Evolutionary conservation across 345 rosid species (phyloP), one percentile per base, ranked within the genome.

Genomic region (Camelina neglecta): DNA sequence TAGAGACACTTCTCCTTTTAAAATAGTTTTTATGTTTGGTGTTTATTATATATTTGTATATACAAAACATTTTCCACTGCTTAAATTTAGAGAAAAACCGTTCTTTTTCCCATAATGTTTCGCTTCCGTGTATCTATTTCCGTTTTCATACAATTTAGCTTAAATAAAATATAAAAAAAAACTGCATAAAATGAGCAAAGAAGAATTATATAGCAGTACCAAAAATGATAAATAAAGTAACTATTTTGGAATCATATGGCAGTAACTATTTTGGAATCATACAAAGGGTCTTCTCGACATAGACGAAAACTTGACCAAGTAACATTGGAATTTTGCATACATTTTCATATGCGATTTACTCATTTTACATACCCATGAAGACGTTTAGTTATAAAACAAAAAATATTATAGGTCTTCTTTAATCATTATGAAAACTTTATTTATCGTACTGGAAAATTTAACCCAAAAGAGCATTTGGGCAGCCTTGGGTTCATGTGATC

Each of bases 401-500:
- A 10, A 11, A 41, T 3, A 13, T 10, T 39, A 10, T 41, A 41
- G 13, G 1, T 24, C 2, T 4, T 26, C 4, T 26, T 2, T 26
- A 26, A 26, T 26, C 0, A 26, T 2, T 26, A 26, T 26, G 31
- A 26, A 26, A 26, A 26, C 4, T 26, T 26, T 26, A 26, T 26
- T 26, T 26, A 3, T 44, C 48, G 58, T 8, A 21, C 8, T 18
- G 11, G 29, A 10, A 53, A 3, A 9, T 8, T 53, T 26, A 23
- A 23, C 13, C 5, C 6, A 38, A 3, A 12, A 15, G 15, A 44
- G 7, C 41, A 58, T 33, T 9, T n/a, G 51, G 41, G 16, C 13
- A 13, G 7, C 21, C 29, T 15, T 47, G 24, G 20, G 31, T 67
- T 50, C 71, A 50, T 67, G 71, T 67, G 69, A 29, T 35, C 47